Evolutionary conservation across 345 rosid species (phyloP).

Genomic region (Salix arbutifolia): DNA sequence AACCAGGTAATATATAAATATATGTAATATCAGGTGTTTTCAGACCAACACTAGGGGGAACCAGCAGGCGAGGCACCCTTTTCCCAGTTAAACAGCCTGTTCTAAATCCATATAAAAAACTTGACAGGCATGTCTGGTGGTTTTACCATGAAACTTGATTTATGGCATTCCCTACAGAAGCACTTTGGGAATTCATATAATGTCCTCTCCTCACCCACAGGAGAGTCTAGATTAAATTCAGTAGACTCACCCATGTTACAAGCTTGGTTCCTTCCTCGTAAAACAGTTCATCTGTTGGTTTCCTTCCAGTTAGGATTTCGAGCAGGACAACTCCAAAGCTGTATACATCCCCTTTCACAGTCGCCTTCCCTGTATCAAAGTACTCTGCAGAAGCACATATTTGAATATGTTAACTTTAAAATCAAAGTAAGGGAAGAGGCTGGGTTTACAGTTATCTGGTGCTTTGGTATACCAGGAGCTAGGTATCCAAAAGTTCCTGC

Average conservation of each 20-base stretch:
- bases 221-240: not conserved
- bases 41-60: not conserved
- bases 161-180: not conserved
- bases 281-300: slow-evolving; percentile 74
- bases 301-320: slow-evolving; percentile 75
- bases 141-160: not conserved
- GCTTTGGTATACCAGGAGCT: slow-evolving; percentile 55
- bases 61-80: not conserved
- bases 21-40: not conserved
- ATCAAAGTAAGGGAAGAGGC: not conserved
- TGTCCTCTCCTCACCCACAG: not conserved
- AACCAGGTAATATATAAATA: not conserved
- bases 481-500: slow-evolving; percentile 90
- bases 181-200: not conserved
- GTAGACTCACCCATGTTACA: slow-evolving; percentile 66
- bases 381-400: slow-evolving; percentile 44
- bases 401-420: not conserved
- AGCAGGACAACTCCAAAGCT: slow-evolving; percentile 80
- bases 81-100: not conserved
- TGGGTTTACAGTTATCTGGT: not conserved
- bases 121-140: not conserved
- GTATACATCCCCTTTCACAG: slow-evolving; percentile 77
- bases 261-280: slow-evolving; percentile 85
- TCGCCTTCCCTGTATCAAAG: slow-evolving; percentile 77
- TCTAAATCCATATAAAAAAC: not conserved